Base-by-base conservation (phyloP, 805 yeast species). In the Myxozyma sirexii region DNA sequence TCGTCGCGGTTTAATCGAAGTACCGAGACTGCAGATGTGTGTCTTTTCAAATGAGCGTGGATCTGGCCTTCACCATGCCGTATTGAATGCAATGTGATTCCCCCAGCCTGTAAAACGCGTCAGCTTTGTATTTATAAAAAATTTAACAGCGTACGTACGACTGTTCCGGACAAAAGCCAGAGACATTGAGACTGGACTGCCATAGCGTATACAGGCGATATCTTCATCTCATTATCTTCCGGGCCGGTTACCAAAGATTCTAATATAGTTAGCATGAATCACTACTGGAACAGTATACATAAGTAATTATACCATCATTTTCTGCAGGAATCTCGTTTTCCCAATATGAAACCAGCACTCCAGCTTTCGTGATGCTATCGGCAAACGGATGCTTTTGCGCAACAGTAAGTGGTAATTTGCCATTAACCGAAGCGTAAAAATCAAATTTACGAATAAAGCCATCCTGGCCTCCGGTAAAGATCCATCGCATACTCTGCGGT, bases 401-500 rank as follows among this genome's bases (percentile, higher is more conserved):
- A 61, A 91, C 88, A 0, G 98, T 93, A 54, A 94, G 77, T 4
- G 94, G 93, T 5, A 87, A 78, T 66, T 87, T 88, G 17, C 97
- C 97, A 68, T 88, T 92, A 24, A 94, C 81, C 0, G 97, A 87
- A 35, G 86, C 87, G 41, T 85, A 80, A 63, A 94, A 86, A 74
- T 94, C 97, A 75, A 87, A 94, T 70, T 88, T 91, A 49, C 99
- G 78, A 35, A 94, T 88, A 68, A 85, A 89, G 3, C 99, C 99
- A 73, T 94, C 99, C 65, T 88, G 93, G 8, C 98, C 98, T 21
- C 99, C 99, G 0, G 97, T 86, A 68, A 92, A 87, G 41, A 94
- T 77, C 87, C 91, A 92, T 69, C 85, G 86, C 43, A 91, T 86
- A 4, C 96, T 96, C 67, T 82, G 83, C 0, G 96, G 82, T 47